These are phyloP conservation scores for Clonostachys rhizophaga DNA, from an alignment of 2,329 filamentous ascomycete genomes.

Conservation along the genomic window DNA sequence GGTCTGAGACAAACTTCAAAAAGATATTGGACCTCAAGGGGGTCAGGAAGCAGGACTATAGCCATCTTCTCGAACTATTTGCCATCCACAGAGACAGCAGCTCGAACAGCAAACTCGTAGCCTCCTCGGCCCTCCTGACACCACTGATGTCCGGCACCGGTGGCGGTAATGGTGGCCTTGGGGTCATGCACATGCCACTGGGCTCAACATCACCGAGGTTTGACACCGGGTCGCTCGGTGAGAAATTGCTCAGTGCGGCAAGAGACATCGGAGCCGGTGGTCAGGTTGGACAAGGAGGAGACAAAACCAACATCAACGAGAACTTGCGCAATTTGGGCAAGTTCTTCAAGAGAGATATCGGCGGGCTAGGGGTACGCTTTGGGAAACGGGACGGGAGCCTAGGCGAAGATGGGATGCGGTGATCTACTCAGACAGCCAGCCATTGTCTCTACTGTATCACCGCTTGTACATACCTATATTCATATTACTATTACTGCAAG, in stretches of 20 bases:
- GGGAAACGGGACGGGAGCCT: conserved; percentile 53
- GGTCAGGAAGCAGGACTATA: conserved; percentile 78
- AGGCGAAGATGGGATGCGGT: conserved; percentile 14
- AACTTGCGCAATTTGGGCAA: conserved; percentile 95
- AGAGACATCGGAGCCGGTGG: conserved; percentile 64
- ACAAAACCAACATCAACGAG: conserved; percentile 77
- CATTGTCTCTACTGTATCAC: background rate
- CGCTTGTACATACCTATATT: background rate
- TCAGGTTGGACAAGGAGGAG: conserved; percentile 31
- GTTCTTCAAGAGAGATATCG: conserved; percentile 88
- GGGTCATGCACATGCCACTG: conserved; percentile 5
- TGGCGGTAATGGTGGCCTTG: conserved; percentile 24
- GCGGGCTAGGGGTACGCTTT: conserved; percentile 69
- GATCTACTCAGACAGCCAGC: conserved; percentile 5
- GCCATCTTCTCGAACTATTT: conserved; percentile 82
- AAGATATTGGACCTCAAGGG: conserved; percentile 97
- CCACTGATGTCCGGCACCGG: conserved; percentile 50
- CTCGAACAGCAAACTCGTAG: conserved; percentile 64
- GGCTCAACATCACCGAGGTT: conserved; percentile 46
- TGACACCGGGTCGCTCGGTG: conserved; percentile 77
- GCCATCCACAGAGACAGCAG: conserved; percentile 71
- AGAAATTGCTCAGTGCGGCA: conserved; percentile 82
- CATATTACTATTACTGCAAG: too few species aligned
- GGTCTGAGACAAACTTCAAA: conserved; percentile 89
- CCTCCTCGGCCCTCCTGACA: conserved; percentile 66